Percentiles rank a stretch among this genome's conserved stretches.
phyloP scores from a whole-genome alignment of 352 stramenopile genomes.

The Pythium biforme region DNA sequence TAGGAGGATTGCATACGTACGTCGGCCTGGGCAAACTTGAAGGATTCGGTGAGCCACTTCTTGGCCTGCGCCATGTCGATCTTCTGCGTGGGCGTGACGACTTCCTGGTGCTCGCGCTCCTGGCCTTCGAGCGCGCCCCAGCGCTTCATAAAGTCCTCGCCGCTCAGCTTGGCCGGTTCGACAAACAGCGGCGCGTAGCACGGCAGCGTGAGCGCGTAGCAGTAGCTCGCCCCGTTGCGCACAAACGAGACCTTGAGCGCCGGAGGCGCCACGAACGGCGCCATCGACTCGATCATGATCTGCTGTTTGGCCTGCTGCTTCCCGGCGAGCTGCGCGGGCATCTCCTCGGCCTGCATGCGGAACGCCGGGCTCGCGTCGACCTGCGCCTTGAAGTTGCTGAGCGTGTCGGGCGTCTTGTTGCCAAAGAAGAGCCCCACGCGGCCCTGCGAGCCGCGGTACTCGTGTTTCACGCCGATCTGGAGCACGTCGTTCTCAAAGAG shows the following conservation, averaged over 20 bases:
- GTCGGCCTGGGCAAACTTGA: conserved; percentile 90
- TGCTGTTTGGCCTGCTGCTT: conserved; percentile 93
- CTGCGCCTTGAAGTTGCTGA: conserved; percentile 85
- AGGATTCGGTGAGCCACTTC: conserved; percentile 81
- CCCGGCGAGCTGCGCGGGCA: conserved; percentile 68
- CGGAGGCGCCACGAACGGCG: conserved; percentile 89
- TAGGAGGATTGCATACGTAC: too few species aligned
- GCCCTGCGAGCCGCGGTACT: conserved; percentile 93
- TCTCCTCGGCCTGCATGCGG: conserved; percentile 65
- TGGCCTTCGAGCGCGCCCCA: conserved; percentile 91
- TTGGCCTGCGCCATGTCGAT: conserved; percentile 84
- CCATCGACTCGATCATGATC: conserved; percentile 92
- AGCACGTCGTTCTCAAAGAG: conserved; percentile 91
- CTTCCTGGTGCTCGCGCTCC: conserved; percentile 91
- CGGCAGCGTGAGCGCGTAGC: conserved; percentile 76
- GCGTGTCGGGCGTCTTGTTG: conserved; percentile 84
- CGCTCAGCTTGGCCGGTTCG: conserved; percentile 89
- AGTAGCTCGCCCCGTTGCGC: conserved; percentile 56
- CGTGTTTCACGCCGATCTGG: conserved; percentile 95
- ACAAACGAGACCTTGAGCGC: conserved; percentile 88
- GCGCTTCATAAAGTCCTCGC: conserved; percentile 91
- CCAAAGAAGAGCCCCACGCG: conserved; percentile 95
- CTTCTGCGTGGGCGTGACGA: conserved; percentile 75
- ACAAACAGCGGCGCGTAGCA: conserved; percentile 91
- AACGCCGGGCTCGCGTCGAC: conserved; percentile 51